These are phyloP conservation scores for Lecanicillium sp. DNA, from an alignment of 2,329 filamentous ascomycete genomes.

Conservation along the genomic window DNA sequence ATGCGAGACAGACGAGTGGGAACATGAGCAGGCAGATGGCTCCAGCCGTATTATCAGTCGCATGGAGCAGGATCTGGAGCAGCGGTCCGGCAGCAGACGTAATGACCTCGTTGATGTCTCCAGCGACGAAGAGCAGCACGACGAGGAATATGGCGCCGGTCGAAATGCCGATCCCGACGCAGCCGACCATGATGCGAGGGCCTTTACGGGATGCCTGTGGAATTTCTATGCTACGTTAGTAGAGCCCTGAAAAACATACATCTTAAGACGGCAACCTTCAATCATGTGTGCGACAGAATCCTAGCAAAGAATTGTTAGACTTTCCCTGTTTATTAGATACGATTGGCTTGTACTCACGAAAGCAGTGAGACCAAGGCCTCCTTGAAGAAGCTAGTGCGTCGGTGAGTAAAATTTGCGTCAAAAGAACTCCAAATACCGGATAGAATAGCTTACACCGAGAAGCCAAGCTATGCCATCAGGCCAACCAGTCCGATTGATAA, in stretches of 20 bases:
- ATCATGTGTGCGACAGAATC: constrained; percentile 32
- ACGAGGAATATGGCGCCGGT: constrained; percentile 59
- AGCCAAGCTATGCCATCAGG: constrained; percentile 30
- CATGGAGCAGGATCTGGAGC: constrained; percentile 56
- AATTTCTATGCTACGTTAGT: constrained; percentile 19
- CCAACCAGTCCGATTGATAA: constrained; percentile 29
- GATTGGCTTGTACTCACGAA: constrained; percentile 18
- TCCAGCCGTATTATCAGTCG: constrained; percentile 55
- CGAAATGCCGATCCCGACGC: constrained; percentile 55
- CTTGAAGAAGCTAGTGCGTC: constrained; percentile 22
- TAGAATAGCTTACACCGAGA: constrained; percentile 20
- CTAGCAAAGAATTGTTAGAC: constrained; percentile 5
- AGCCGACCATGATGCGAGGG: constrained; percentile 41
- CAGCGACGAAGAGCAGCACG: constrained; percentile 58
- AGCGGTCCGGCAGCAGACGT: constrained; percentile 50
- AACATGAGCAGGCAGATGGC: constrained; percentile 62
- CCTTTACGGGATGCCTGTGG: constrained; percentile 26
- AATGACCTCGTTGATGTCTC: constrained; percentile 51
- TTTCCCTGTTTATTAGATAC: background rate
- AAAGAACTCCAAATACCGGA: too few species aligned
- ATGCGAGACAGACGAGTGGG: constrained; percentile 56
- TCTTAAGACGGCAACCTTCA: constrained; percentile 20
- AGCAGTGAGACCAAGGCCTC: constrained; percentile 27
- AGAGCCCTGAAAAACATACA: background rate
- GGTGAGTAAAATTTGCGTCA: background rate